Percentiles rank a stretch among this genome's conserved stretches.
Conservation (phyloP, 768 basidiomycete genomes). For the Udeniomyces megalosporus region DNA sequence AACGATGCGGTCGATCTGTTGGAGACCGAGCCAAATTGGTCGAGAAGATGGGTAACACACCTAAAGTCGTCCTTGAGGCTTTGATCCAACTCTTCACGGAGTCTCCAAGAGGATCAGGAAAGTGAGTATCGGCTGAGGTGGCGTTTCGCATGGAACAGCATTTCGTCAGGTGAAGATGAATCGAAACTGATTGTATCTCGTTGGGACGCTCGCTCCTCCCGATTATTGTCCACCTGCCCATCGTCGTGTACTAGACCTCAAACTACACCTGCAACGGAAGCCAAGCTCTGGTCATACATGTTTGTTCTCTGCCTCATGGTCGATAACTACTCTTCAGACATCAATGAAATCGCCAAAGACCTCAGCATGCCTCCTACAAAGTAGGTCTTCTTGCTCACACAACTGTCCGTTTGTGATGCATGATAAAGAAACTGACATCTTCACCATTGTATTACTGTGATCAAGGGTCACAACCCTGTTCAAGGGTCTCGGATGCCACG, state of each 20-base stretch:
- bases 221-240: neutral
- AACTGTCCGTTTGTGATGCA: no score
- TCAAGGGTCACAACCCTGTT: slow-evolving; percentile 48
- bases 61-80: slow-evolving; percentile 52
- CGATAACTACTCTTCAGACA: slow-evolving; percentile 61
- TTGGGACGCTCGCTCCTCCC: no score
- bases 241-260: slow-evolving; percentile 30
- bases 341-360: slow-evolving; percentile 52
- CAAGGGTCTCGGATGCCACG: slow-evolving; percentile 64
- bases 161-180: no score
- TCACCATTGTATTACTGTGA: neutral
- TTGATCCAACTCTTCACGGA: slow-evolving; percentile 70
- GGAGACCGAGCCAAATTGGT: neutral
- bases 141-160: no score
- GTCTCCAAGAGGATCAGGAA: slow-evolving; percentile 45
- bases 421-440: no score
- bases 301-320: slow-evolving; percentile 64
- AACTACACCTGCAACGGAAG: slow-evolving; percentile 52
- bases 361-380: slow-evolving; percentile 46
- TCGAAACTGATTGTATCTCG: no score
- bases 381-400: slow-evolving; percentile 35
- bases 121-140: slow-evolving; percentile 37
- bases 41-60: slow-evolving; percentile 27
- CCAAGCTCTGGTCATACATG: slow-evolving; percentile 57
- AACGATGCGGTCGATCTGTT: slow-evolving; percentile 24